Evolutionary conservation across 2,329 filamentous ascomycete species (phyloP), one percentile per base, ranked within the genome.

Genomic region (Colletotrichum euphorbiae): DNA sequence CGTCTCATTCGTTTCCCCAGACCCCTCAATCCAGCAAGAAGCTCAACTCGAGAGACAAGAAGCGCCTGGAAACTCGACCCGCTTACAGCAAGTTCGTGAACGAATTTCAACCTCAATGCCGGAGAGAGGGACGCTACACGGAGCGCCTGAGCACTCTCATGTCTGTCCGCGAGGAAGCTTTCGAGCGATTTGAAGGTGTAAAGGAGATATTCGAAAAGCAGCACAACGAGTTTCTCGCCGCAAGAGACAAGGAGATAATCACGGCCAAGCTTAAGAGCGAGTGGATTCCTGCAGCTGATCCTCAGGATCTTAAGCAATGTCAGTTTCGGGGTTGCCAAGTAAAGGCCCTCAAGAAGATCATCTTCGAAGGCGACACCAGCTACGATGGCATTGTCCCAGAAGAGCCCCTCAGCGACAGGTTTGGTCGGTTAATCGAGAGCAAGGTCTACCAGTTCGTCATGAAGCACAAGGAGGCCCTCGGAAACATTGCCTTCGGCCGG

Each of bases 41-140:
- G 46, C 74, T 86, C 65, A 87, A 83, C 40, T 72, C 81, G 21
- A 88, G 87, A 62, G 89, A 92, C 71, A 83, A 88, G 1, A 81
- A 83, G 21, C 84, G 89, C 2, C 81, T 89, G 78, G 75, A 71
- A 0, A 80, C 82, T 45, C 84, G 91, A 0, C 83, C 84, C 0
- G 81, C 89, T 31, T 93, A 89, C 74, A 79, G 80, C 2, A 75
- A 76, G 6, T 94, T 91, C 84, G 75, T 90, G 4, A 82, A 90
- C 1, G 86, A 89, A 5, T 93, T 87, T 70, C 77, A 91, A n/a
- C 88, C 89, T 0, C 73, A 73, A 2, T 85, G 86, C 66, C 79
- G 82, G 1, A 77, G 77, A 1, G 66, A 81, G 24, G 79, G 79
- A 0, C 77, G 76, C 1, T 83, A 81, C 62, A 55, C 73, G 1